These are phyloP conservation scores for Pleurotus djamor DNA, from an alignment of 768 basidiomycete genomes.

Conservation along the genomic window DNA sequence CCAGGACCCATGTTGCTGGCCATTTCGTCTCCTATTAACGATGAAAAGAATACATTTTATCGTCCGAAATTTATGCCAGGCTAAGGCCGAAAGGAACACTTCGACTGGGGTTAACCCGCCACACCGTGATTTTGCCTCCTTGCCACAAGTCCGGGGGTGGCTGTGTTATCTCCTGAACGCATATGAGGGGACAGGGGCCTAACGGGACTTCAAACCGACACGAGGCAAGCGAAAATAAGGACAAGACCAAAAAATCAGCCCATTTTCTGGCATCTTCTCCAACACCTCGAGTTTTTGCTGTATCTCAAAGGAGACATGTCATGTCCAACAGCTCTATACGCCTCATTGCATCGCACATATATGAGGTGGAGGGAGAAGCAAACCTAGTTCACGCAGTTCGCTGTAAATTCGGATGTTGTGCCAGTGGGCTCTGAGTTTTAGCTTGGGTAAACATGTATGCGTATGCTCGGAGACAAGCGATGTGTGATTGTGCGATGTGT, in stretches of 20 bases:
- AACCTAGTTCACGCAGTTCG: neutral
- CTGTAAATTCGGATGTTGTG: neutral
- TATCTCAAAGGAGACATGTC: neutral
- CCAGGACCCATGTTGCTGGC: neutral
- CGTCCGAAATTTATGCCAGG: too few relatives aligned
- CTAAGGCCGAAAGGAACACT: too few relatives aligned
- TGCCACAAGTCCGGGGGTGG: neutral
- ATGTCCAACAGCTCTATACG: neutral
- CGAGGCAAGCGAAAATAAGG: neutral
- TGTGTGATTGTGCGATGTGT: too few relatives aligned
- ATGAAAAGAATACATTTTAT: too few relatives aligned
- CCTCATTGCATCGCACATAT: neutral
- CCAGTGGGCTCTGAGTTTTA: neutral
- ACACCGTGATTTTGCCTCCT: neutral
- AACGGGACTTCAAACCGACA: neutral
- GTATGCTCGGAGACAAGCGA: too few relatives aligned
- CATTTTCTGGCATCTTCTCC: neutral
- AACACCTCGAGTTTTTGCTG: neutral
- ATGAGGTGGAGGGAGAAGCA: neutral
- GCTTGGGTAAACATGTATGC: neutral
- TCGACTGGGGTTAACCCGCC: neutral
- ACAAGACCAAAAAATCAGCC: neutral
- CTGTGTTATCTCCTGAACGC: neutral
- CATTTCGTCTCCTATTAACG: too few relatives aligned
- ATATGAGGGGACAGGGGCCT: neutral